Evolutionary conservation across 345 rosid species (phyloP), one percentile per base, ranked within the genome.

Genomic region (Lepidium africanum): DNA sequence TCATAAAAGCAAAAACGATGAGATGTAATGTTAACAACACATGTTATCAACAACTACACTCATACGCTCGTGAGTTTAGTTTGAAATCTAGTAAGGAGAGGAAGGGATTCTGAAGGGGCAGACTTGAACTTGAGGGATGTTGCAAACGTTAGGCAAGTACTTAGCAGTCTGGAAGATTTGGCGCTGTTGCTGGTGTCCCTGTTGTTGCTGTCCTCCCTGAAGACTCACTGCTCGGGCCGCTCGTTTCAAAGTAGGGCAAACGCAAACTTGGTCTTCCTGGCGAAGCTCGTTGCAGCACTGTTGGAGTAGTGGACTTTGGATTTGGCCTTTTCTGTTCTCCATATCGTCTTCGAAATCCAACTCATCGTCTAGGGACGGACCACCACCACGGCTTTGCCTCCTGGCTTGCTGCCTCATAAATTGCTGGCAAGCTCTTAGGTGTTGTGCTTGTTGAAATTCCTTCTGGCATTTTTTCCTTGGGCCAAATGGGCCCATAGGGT

Each of bases 21-120:
- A 37, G 3, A n/a, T 23, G 30, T 27, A 4, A 42, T 39, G 51
- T 49, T 59, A n/a, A n/a, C n/a, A 69, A 68, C 72, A 68, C 64
- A 36, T 35, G 2, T n/a, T 5, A 27, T 58, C 51, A 48, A 59
- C 58, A 49, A 9, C 35, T 50, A n/a, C n/a, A n/a, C 4, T 49
- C 41, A 59, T 39, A 5, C 5, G 8, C 23, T 46, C 27, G 49
- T 35, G 7, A 13, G 16, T 13, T 41, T 27, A 8, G 21, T 55
- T 56, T 56, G 25, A 45, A 3, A 30, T 39, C 12, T 70, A 69
- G 59, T 40, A 69, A 13, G 65, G 30, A 49, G 74, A 5, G 27
- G 12, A 60, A 62, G 75, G 69, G 14, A 0, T 15, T 8, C 6
- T n/a, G 49, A 71, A 71, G 15, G 63, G 69, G 13, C 75, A 71